Conservation (phyloP, 2,329 filamentous ascomycete species). For the Colletotrichum eremochloae region DNA sequence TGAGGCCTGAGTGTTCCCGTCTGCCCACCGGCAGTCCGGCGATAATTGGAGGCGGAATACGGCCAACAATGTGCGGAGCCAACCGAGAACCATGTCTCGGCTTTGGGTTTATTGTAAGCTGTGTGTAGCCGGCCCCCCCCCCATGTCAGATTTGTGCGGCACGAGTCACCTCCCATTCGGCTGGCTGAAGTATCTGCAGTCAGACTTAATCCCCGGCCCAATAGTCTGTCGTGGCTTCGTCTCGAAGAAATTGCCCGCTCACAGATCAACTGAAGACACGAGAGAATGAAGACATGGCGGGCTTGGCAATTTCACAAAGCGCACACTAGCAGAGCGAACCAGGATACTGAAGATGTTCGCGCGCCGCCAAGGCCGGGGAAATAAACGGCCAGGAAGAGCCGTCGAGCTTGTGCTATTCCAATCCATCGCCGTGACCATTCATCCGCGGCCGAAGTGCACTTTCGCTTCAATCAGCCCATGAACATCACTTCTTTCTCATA, state of each 20-base stretch:
- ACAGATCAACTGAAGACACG: neutral
- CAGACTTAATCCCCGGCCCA: neutral
- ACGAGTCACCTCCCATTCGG: neutral
- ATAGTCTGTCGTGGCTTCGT: slow-evolving; percentile 2
- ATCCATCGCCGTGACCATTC: neutral
- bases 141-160: neutral
- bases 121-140: neutral
- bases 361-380: slow-evolving; percentile 8
- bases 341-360: neutral
- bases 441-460: neutral
- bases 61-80: neutral
- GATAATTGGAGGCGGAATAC: neutral
- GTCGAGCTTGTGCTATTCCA: neutral
- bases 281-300: neutral
- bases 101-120: neutral
- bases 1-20: neutral
- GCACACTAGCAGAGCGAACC: neutral
- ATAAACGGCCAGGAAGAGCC: neutral
- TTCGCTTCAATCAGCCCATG: slow-evolving; percentile 1
- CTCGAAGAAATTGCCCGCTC: slow-evolving; percentile 17
- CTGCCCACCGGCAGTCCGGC: too few relatives aligned
- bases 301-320: neutral
- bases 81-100: neutral
- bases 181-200: slow-evolving; percentile 1
- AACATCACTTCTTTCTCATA: neutral